These are phyloP conservation scores for Fusarium equiseti DNA, from an alignment of 2,329 filamentous ascomycete species.

Conservation along the genomic window DNA sequence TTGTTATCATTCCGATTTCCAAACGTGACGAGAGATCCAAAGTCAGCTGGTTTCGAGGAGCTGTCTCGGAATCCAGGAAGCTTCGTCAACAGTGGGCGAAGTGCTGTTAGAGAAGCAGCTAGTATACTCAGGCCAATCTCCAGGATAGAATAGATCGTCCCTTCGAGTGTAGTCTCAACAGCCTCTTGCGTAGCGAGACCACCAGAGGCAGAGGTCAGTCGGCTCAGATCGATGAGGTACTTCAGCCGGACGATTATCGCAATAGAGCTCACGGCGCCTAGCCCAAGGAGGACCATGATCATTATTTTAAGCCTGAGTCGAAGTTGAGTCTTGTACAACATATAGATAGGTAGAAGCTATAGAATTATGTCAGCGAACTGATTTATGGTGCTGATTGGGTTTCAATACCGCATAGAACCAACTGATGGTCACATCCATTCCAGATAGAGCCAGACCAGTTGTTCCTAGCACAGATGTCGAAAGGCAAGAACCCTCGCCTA, in stretches of 20 bases:
- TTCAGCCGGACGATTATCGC: slow-evolving; percentile 19
- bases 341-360: slow-evolving; percentile 12
- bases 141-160: neutral
- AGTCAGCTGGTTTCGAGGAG: neutral
- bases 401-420: slow-evolving; percentile 20
- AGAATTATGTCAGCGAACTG: neutral
- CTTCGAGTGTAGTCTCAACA: neutral
- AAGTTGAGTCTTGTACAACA: slow-evolving; percentile 15
- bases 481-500: neutral
- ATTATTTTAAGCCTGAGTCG: slow-evolving; percentile 15
- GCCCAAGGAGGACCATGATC: slow-evolving; percentile 12
- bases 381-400: rapidly evolving
- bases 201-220: neutral
- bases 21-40: neutral
- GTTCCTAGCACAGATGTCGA: slow-evolving; percentile 3
- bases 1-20: neutral
- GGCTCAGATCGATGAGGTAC: slow-evolving; percentile 1
- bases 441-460: slow-evolving; percentile 6
- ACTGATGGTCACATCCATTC: slow-evolving; percentile 21
- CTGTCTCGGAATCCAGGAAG: slow-evolving; percentile 8
- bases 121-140: neutral
- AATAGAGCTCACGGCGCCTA: slow-evolving; percentile 5
- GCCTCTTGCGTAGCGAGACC: neutral
- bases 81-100: slow-evolving; percentile 17
- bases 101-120: slow-evolving; percentile 6